Evolutionary conservation across 2,329 filamentous ascomycete species (phyloP).

Genomic region (Pseudodiploospora longispora): DNA sequence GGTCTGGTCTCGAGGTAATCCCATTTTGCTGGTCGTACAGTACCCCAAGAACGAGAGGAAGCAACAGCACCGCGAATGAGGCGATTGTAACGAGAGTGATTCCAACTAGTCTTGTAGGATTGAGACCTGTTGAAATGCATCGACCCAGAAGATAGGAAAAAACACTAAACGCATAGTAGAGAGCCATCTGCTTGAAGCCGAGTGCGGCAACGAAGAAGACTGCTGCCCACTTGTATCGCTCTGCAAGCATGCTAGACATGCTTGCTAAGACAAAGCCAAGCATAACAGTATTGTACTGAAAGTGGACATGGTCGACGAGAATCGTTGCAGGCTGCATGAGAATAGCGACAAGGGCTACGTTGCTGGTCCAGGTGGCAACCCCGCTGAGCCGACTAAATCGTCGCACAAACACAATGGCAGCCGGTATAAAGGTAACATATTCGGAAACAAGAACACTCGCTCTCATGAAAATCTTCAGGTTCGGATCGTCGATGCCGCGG

Average conservation of each 20-base stretch:
- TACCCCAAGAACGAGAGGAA: constrained; percentile 67
- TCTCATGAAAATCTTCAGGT: constrained; percentile 91
- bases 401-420: constrained; percentile 75
- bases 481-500: constrained; percentile 69
- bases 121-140: constrained; percentile 69
- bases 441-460: constrained; percentile 86
- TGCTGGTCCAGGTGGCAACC: constrained; percentile 73
- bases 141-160: constrained; percentile 86
- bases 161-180: constrained; percentile 91
- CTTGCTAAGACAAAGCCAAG: constrained; percentile 80
- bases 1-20: constrained; percentile 47
- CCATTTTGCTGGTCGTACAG: constrained; percentile 59
- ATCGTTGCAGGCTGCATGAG: constrained; percentile 88
- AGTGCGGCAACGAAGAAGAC: constrained; percentile 89
- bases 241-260: constrained; percentile 81
- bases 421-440: constrained; percentile 82
- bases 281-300: constrained; percentile 99
- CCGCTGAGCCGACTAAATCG: constrained; percentile 69
- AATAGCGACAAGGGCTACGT: constrained; percentile 79
- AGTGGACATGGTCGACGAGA: constrained; percentile 89
- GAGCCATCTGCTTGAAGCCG: constrained; percentile 99
- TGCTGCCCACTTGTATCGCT: constrained; percentile 77
- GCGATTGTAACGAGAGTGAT: constrained; percentile 66
- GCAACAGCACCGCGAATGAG: constrained; percentile 66
- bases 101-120: constrained; percentile 58